Evolutionary conservation across 1,139 yeast genomes (phyloP), one percentile per base, ranked within the genome.

Genomic region (Suhomyces maxii): DNA sequence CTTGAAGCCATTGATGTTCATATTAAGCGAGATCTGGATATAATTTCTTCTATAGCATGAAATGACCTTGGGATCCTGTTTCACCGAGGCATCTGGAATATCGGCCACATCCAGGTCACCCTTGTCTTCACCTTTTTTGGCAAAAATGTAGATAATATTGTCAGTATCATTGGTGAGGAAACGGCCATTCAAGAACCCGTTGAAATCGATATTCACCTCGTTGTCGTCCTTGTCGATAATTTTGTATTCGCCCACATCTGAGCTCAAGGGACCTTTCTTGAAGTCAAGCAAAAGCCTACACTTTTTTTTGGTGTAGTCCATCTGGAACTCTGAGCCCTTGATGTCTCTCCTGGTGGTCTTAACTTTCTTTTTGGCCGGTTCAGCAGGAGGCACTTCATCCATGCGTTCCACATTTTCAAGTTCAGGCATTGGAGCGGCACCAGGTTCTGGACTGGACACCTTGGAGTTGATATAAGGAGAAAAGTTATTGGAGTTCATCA

Each of bases 1-100:
- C 32, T 56, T 54, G 41, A 69, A 61, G 1, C 74, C 74, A 7
- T 61, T 57, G 33, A 74, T 56, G 42, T 66, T 68, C 61, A 74
- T 58, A 50, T 69, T 68, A 44, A 73, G 49, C 12, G 68, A 59
- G 10, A 73, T 55, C 51, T 72, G 79, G 45, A 76, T 71, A 52
- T 64, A 73, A 53, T 76, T 76, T 48, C 81, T 57, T 48, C 81
- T 59, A 56, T 76, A 76, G 53, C 80, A 76, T 11, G 77, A 70
- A 26, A 76, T 67, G 18, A 74, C 75, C 49, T 62, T 68, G 8
- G 78, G 76, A 44, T 67, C 68, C 11, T 53, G 38, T 32, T 44
- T 38, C 30, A 37, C 43, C 14, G 45, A 37, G 11, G 31, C 30
- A 30, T 47, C 43, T 1, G 45, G 45, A 11, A 36, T 31, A 14